Conservation (phyloP, 768 basidiomycete species). For the Mycena polygramma region DNA sequence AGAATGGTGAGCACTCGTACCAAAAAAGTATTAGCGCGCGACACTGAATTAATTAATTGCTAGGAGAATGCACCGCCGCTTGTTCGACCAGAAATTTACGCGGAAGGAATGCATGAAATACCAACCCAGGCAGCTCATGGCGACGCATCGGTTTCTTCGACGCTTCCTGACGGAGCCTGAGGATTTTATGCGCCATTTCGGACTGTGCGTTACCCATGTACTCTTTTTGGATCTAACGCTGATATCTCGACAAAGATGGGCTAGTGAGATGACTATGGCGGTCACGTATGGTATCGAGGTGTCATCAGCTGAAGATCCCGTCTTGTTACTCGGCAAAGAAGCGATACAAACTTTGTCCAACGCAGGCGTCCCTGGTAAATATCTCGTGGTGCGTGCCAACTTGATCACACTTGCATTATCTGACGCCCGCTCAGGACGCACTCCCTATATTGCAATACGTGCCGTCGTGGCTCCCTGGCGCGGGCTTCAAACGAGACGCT, state of each 20-base stretch:
- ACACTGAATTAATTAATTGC: background rate
- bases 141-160: conserved; percentile 30
- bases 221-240: background rate
- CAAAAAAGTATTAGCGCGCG: background rate
- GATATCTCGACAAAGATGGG: conserved; percentile 17
- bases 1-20: conserved; percentile 16
- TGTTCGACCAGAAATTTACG: conserved; percentile 26
- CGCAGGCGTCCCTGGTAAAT: conserved; percentile 44
- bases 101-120: conserved; percentile 1
- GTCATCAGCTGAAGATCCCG: conserved; percentile 46
- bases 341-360: conserved; percentile 43
- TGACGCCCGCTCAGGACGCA: conserved; percentile 6
- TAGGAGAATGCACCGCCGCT: conserved; percentile 29
- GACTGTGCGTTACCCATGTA: conserved; percentile 43
- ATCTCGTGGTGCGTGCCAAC: conserved; percentile 45
- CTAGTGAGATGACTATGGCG: conserved; percentile 45
- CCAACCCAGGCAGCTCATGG: conserved; percentile 17
- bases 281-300: conserved; percentile 49
- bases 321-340: conserved; percentile 44
- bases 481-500: conserved; percentile 11
- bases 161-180: conserved; percentile 26
- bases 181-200: conserved; percentile 20
- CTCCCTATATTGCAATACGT: conserved; percentile 21
- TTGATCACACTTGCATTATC: no score
- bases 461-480: conserved; percentile 18